phyloP scores from a whole-genome alignment of 306 rosid species.

The Clitoria ternatea region DNA sequence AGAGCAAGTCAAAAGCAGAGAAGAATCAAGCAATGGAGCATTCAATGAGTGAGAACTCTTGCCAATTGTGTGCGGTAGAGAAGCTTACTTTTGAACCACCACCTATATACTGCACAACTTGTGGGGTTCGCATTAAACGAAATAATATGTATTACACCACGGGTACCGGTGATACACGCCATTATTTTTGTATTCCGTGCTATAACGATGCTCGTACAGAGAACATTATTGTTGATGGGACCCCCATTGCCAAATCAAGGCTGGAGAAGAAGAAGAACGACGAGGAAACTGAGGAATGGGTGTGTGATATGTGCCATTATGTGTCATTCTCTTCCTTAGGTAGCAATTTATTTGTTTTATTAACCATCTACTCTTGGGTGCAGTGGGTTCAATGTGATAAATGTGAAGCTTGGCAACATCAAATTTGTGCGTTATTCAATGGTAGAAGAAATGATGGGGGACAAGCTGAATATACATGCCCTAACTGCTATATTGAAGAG shows the following conservation, averaged over 20 bases:
- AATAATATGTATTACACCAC: conserved; percentile 87
- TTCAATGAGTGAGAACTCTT: conserved; percentile 96
- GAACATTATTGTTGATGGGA: conserved; percentile 77
- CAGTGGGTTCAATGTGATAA: conserved; percentile 99
- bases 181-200: conserved; percentile 93
- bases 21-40: conserved; percentile 97
- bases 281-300: conserved; percentile 98
- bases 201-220: conserved; percentile 93
- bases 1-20: conserved; percentile 98
- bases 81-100: conserved; percentile 97
- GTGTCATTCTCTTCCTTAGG: conserved; percentile 7
- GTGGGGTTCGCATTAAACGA: conserved; percentile 90
- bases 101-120: conserved; percentile 88
- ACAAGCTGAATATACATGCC: conserved; percentile 96
- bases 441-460: conserved; percentile 97
- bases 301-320: conserved; percentile 25
- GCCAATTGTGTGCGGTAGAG: conserved; percentile 98
- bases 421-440: conserved; percentile 94
- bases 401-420: conserved; percentile 99
- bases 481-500: conserved; percentile 84
- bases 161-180: conserved; percentile 92
- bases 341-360: conserved; percentile 27
- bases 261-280: conserved; percentile 95
- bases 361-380: conserved; percentile 15
- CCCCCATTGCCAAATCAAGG: conserved; percentile 69